Percentiles rank a stretch among this genome's conserved stretches.
These are phyloP conservation scores for Suillus clintonianus DNA, from an alignment of 768 basidiomycete genomes.

Conservation along the genomic window DNA sequence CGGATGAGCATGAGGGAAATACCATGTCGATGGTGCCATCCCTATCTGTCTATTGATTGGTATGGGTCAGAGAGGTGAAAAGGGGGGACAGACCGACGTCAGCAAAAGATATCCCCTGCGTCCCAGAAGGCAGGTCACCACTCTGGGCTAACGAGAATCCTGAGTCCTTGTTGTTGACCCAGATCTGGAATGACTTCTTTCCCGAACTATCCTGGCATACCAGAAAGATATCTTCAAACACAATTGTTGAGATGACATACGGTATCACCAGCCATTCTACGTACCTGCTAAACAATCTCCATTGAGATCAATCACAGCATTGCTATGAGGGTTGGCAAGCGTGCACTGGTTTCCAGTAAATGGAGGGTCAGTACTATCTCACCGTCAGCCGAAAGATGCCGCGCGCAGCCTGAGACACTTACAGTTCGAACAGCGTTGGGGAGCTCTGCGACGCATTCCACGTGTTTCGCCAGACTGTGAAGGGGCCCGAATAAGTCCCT, in stretches of 20 bases:
- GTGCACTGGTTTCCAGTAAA: constrained; percentile 69
- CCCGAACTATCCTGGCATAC: constrained; percentile 71
- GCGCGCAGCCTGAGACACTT: constrained; percentile 21
- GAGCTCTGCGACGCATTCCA: constrained; percentile 63
- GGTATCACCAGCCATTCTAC: constrained; percentile 9
- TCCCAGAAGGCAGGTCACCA: constrained; percentile 71
- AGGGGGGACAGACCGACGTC: constrained; percentile 71
- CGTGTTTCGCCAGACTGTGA: constrained; percentile 80
- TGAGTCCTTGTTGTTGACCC: constrained; percentile 81
- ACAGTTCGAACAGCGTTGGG: constrained; percentile 70
- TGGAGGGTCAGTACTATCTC: constrained; percentile 53
- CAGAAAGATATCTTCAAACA: constrained; percentile 76
- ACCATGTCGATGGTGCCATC: constrained; percentile 97
- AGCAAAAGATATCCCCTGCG: constrained; percentile 82
- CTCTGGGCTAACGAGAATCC: constrained; percentile 73
- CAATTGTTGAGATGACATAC: not conserved
- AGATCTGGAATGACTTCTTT: constrained; percentile 81
- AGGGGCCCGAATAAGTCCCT: constrained; percentile 33
- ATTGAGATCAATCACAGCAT: constrained; percentile 90
- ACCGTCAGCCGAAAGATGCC: constrained; percentile 8
- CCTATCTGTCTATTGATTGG: constrained; percentile 56
- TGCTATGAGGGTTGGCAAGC: constrained; percentile 89
- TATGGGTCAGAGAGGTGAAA: not conserved
- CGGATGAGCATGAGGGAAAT: constrained; percentile 77
- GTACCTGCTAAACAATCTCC: constrained; percentile 94